A percentile compares a stretch with the other conserved stretches of the same genome.
phyloP scores from a whole-genome alignment of 2,329 filamentous ascomycete species.

The Aspergillus sergii region DNA sequence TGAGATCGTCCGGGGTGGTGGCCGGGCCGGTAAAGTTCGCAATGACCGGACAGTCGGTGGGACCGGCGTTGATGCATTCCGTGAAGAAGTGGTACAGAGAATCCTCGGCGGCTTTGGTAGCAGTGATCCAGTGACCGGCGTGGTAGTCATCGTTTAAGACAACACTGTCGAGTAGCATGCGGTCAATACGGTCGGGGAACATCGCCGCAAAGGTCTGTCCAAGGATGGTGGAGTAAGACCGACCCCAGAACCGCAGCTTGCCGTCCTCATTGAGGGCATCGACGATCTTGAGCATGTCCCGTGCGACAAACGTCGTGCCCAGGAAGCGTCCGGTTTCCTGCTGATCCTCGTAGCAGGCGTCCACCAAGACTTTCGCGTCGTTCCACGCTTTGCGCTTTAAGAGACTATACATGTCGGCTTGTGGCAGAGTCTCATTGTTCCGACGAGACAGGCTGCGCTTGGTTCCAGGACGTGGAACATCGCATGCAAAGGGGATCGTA shows the following conservation, averaged over 20 bases:
- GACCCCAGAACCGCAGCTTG: constrained; percentile 44
- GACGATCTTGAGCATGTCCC: constrained; percentile 42
- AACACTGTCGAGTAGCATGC: constrained; percentile 39
- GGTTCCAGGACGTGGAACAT: no score
- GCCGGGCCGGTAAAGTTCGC: no score
- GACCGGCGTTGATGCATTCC: no score
- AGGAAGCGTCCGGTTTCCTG: constrained; percentile 7
- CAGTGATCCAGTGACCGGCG: not conserved
- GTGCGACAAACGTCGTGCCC: constrained; percentile 37
- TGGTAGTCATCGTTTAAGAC: constrained; percentile 42
- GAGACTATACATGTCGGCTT: no score
- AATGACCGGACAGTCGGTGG: no score
- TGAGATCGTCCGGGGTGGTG: no score
- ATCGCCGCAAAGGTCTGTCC: constrained; percentile 51
- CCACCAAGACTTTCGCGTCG: constrained; percentile 19
- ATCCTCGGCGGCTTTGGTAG: no score
- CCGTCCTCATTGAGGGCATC: constrained; percentile 44
- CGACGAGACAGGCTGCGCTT: no score
- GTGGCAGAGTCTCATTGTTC: no score
- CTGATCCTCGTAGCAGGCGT: constrained; percentile 30
- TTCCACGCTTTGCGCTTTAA: not conserved
- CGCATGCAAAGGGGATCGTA: no score
- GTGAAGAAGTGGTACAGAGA: no score
- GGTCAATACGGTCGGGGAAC: constrained; percentile 43
- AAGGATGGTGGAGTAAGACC: constrained; percentile 51